Evolutionary conservation across 2,329 filamentous ascomycete genomes (phyloP).

Genomic region (Penicillium sclerotiorum): DNA sequence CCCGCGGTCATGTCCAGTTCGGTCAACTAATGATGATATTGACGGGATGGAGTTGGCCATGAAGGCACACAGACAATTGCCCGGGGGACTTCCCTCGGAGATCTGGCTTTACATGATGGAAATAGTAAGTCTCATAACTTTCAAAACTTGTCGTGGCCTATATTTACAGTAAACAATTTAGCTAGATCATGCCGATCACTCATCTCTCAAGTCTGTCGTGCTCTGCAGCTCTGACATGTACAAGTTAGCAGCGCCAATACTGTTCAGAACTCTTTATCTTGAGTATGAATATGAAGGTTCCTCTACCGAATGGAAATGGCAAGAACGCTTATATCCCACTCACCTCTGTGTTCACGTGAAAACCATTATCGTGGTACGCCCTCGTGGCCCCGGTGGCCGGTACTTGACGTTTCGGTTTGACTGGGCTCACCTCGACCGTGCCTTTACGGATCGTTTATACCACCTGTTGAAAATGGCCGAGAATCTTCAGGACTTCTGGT

Average conservation of each 20-base stretch:
- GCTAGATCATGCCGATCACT: not conserved
- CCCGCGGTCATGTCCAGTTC: not conserved
- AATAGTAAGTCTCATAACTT: not conserved
- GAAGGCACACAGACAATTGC: not conserved
- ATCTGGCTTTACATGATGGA: not conserved
- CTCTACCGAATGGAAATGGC: not conserved
- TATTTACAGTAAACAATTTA: not conserved
- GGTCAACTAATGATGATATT: too few relatives aligned
- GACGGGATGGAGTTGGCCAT: not conserved
- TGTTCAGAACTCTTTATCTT: not conserved
- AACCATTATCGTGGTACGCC: not conserved
- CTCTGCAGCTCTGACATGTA: not conserved
- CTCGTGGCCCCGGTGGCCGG: not conserved
- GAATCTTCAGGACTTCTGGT: too few relatives aligned
- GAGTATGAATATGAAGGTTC: not conserved
- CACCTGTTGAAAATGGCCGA: too few relatives aligned
- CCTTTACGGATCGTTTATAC: too few relatives aligned
- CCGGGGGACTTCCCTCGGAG: not conserved
- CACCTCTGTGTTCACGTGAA: not conserved
- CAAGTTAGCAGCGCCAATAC: not conserved
- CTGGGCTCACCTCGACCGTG: too few relatives aligned
- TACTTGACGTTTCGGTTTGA: too few relatives aligned
- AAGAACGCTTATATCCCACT: not conserved
- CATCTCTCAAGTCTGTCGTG: not conserved
- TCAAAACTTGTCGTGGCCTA: not conserved